Conservation (phyloP, 2,329 filamentous ascomycete species). For the Aureobasidium musti region DNA sequence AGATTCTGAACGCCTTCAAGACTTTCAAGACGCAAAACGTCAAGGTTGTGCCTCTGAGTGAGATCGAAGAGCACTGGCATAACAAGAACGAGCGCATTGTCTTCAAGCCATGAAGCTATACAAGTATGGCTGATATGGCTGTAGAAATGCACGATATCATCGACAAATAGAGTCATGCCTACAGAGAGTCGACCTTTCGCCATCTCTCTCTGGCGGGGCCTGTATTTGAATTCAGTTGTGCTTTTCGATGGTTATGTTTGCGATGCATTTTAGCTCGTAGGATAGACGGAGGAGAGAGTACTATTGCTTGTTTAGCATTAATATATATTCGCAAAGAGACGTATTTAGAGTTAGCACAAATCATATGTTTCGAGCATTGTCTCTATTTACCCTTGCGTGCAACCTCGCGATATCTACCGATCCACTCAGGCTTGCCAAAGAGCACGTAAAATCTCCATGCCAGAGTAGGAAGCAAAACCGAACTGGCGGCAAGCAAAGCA, state of each 20-base stretch:
- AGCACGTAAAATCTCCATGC: constrained; percentile 20
- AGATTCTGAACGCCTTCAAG: constrained; percentile 33
- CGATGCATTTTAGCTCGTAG: too few relatives aligned
- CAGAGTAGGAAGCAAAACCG: neutral
- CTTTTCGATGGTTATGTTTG: too few relatives aligned
- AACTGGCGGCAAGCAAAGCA: constrained; percentile 1
- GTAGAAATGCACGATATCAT: too few relatives aligned
- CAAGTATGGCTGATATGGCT: too few relatives aligned
- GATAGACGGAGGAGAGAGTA: too few relatives aligned
- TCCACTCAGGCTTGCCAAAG: constrained; percentile 19
- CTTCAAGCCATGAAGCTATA: constrained; percentile 34
- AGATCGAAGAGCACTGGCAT: constrained; percentile 36
- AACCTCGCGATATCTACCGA: constrained; percentile 15
- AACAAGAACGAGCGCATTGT: constrained; percentile 33
- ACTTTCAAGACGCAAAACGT: constrained; percentile 32
- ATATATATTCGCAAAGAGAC: too few relatives aligned
- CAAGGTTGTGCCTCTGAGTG: constrained; percentile 33
- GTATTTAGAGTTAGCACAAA: neutral
- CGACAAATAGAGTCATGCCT: too few relatives aligned
- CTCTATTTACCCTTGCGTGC: neutral
- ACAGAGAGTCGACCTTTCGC: too few relatives aligned
- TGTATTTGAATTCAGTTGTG: too few relatives aligned
- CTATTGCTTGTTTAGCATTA: too few relatives aligned
- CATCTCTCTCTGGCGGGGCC: too few relatives aligned
- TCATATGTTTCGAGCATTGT: neutral